phyloP scores from a whole-genome alignment of 306 rosid genomes.

The Cyamopsis tetragonoloba region DNA sequence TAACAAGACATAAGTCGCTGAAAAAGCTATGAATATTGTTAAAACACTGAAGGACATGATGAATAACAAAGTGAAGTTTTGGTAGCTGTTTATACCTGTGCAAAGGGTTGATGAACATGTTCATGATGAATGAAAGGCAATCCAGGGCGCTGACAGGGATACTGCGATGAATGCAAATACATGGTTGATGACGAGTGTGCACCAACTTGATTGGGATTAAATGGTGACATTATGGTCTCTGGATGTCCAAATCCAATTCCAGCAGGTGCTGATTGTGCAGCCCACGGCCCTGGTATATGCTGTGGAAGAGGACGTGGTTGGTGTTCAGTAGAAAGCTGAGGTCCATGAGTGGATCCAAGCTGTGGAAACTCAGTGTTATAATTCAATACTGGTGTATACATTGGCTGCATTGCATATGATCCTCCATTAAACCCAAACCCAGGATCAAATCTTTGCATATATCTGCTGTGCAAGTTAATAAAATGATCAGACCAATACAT shows the following conservation, averaged over 20 bases:
- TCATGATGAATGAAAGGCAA: conserved; percentile 83
- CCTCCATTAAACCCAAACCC: conserved; percentile 97
- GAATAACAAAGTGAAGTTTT: background rate
- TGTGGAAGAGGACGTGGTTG: conserved; percentile 72
- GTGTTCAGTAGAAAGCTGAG: conserved; percentile 74
- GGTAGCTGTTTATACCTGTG: conserved; percentile 58
- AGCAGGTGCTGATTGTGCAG: conserved; percentile 57
- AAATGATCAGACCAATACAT: background rate
- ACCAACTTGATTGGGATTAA: conserved; percentile 71
- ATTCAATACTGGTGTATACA: conserved; percentile 81
- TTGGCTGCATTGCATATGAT: conserved; percentile 76
- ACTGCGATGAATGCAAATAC: conserved; percentile 83
- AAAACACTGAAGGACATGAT: background rate
- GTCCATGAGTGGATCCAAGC: conserved; percentile 81
- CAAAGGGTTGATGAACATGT: conserved; percentile 75
- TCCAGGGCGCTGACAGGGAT: conserved; percentile 87
- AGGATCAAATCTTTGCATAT: conserved; percentile 95
- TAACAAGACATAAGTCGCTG: background rate
- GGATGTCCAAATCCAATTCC: conserved; percentile 89
- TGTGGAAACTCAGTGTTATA: conserved; percentile 97
- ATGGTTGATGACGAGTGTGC: conserved; percentile 61
- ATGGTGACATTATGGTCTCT: conserved; percentile 69
- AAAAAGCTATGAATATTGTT: background rate
- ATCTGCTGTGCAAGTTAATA: conserved; percentile 49
- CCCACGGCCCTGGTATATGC: conserved; percentile 78